A percentile compares a stretch with the other conserved stretches of the same genome.
Evolutionary conservation across 305 asterid species (phyloP).

Genomic region (Rubia balearica): DNA sequence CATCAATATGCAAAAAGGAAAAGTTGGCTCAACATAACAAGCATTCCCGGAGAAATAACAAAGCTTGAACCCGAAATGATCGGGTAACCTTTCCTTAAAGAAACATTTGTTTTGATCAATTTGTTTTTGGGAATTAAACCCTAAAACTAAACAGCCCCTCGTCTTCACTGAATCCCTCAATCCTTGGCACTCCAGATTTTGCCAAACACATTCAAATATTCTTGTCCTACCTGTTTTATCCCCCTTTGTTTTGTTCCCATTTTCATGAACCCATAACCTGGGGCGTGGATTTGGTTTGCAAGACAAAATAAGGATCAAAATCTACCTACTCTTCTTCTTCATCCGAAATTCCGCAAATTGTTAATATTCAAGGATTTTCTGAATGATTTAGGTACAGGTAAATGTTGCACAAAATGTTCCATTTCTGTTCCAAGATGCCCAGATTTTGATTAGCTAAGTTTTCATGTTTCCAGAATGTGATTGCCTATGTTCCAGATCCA

Average conservation of each 20-base stretch:
- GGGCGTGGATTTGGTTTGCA: slow-evolving; percentile 5
- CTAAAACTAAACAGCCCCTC: slow-evolving; percentile 11
- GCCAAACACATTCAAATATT: not conserved
- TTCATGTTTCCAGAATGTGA: not conserved
- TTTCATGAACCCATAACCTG: not conserved
- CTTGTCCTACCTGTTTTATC: not conserved
- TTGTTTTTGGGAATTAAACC: slow-evolving; percentile 15
- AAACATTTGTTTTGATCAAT: not conserved
- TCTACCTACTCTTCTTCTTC: not conserved
- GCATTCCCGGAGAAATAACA: slow-evolving; percentile 9
- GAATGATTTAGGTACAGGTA: slow-evolving; percentile 9
- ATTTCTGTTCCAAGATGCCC: not conserved
- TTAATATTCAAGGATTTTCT: slow-evolving; percentile 5
- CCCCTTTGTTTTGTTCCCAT: not conserved
- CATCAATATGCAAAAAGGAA: not conserved
- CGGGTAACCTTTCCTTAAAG: slow-evolving; percentile 28
- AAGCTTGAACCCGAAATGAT: slow-evolving; percentile 30
- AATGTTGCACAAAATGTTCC: not conserved
- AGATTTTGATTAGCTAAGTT: not conserved
- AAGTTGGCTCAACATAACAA: slow-evolving; percentile 5
- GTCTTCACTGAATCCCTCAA: slow-evolving; percentile 17
- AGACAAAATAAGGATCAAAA: slow-evolving; percentile 5
- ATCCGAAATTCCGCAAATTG: not conserved
- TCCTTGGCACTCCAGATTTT: not conserved
- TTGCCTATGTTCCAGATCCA: not conserved